Evolutionary conservation across 2,329 filamentous ascomycete species (phyloP).

Genomic region (Aspergillus luchuensis): DNA sequence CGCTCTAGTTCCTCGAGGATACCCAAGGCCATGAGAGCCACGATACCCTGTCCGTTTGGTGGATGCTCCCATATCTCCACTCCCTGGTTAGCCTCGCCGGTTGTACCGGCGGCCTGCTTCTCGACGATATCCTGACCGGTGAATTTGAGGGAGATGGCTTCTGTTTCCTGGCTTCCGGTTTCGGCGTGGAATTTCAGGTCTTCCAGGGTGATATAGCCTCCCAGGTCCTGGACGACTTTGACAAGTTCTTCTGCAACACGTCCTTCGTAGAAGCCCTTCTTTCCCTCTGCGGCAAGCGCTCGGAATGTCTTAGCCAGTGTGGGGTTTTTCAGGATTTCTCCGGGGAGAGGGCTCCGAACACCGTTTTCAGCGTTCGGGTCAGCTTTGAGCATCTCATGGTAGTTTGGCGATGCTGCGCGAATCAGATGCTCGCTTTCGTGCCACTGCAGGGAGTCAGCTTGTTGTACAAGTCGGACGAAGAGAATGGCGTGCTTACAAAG

Average conservation of each 20-base stretch:
- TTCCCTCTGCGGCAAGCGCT: slow-evolving; percentile 74
- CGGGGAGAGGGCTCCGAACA: slow-evolving; percentile 71
- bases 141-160: slow-evolving; percentile 82
- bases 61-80: slow-evolving; percentile 95
- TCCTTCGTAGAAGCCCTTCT: slow-evolving; percentile 88
- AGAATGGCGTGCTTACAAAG: slow-evolving; percentile 57
- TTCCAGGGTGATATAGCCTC: slow-evolving; percentile 75
- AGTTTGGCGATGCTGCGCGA: slow-evolving; percentile 78
- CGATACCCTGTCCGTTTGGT: slow-evolving; percentile 93
- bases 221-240: slow-evolving; percentile 72
- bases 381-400: slow-evolving; percentile 79
- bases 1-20: slow-evolving; percentile 86
- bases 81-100: slow-evolving; percentile 45
- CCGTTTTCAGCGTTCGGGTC: slow-evolving; percentile 70
- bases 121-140: slow-evolving; percentile 63
- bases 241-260: slow-evolving; percentile 78
- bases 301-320: slow-evolving; percentile 80
- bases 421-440: slow-evolving; percentile 63
- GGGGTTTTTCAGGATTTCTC: slow-evolving; percentile 88
- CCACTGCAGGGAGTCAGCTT: slow-evolving; percentile 62
- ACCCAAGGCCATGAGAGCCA: slow-evolving; percentile 90
- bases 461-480: background rate
- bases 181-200: slow-evolving; percentile 79
- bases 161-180: slow-evolving; percentile 73
- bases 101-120: slow-evolving; percentile 47